phyloP scores from a whole-genome alignment of 2,329 filamentous ascomycete species.

The Epichloe coenophiala region DNA sequence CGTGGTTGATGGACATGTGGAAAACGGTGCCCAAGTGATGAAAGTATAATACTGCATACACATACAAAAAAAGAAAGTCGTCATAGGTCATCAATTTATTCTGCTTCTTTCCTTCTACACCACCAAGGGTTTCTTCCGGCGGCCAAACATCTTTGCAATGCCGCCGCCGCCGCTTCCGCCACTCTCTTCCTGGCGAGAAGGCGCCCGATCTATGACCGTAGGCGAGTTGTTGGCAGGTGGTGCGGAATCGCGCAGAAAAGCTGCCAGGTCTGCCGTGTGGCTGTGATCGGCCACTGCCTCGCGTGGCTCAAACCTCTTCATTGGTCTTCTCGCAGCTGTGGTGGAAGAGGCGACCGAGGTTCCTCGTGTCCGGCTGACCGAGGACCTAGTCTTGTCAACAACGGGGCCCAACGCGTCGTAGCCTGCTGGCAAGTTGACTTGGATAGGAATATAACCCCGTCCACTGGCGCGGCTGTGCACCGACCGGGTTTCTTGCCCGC shows the following conservation, averaged over 20 bases:
- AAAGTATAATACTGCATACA: too few species aligned
- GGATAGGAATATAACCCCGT: slow-evolving; percentile 38
- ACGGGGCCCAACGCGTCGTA: slow-evolving; percentile 27
- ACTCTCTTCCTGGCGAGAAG: slow-evolving; percentile 19
- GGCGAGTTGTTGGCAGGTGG: slow-evolving; percentile 34
- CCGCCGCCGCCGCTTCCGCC: slow-evolving; percentile 20
- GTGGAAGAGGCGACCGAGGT: slow-evolving; percentile 14
- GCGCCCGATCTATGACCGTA: slow-evolving; percentile 11
- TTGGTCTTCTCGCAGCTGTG: slow-evolving; percentile 28
- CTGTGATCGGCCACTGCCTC: slow-evolving; percentile 35
- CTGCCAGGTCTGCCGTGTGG: slow-evolving; percentile 55
- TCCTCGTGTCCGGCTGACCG: slow-evolving; percentile 9
- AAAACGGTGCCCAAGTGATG: too few species aligned
- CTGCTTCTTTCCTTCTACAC: slow-evolving; percentile 10
- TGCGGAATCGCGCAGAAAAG: slow-evolving; percentile 56
- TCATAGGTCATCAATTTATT: not conserved
- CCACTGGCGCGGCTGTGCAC: slow-evolving; percentile 25
- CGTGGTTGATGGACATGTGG: too few species aligned
- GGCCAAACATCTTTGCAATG: slow-evolving; percentile 34
- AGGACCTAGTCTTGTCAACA: slow-evolving; percentile 9
- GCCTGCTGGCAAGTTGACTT: slow-evolving; percentile 33
- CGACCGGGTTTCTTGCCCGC: slow-evolving; percentile 11
- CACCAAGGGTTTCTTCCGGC: slow-evolving; percentile 32
- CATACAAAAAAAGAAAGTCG: not conserved
- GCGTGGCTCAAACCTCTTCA: slow-evolving; percentile 46